A percentile compares a stretch with the other conserved stretches of the same genome.
phyloP scores from a whole-genome alignment of 140 eudicot species.

The Cichorium intybus region DNA sequence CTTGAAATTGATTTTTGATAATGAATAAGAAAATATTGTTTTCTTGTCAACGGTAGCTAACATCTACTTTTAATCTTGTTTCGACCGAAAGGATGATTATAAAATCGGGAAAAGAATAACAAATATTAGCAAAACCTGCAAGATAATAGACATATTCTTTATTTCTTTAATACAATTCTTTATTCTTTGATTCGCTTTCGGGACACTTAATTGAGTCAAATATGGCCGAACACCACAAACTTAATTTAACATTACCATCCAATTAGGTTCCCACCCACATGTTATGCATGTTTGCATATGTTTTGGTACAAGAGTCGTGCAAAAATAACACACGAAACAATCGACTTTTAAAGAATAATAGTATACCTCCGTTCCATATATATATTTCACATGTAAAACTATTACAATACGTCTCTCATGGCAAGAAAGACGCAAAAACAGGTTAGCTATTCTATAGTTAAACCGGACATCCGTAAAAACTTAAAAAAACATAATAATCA shows the following conservation, averaged over 20 bases:
- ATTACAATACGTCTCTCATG: slow-evolving; percentile 25
- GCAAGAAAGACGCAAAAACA: slow-evolving; percentile 31
- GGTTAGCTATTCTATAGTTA: slow-evolving; percentile 28
- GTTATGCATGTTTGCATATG: slow-evolving; percentile 26
- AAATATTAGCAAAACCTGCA: slow-evolving; percentile 17
- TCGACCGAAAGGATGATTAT: slow-evolving; percentile 1
- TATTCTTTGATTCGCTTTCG: slow-evolving; percentile 8
- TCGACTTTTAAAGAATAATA: slow-evolving; percentile 9
- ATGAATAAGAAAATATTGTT: slow-evolving; percentile 13
- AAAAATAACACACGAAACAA: background rate
- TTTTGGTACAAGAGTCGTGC: background rate
- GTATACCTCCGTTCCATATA: slow-evolving; percentile 26
- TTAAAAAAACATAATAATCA: background rate
- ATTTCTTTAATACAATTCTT: background rate
- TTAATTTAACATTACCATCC: background rate
- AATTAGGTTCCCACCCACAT: slow-evolving; percentile 19
- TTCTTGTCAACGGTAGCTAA: slow-evolving; percentile 28
- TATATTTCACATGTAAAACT: slow-evolving; percentile 23
- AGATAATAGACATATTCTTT: slow-evolving; percentile 14
- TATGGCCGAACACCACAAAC: slow-evolving; percentile 21
- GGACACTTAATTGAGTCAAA: slow-evolving; percentile 1
- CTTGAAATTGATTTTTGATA: slow-evolving; percentile 11
- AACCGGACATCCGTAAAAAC: slow-evolving; percentile 28
- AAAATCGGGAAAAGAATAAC: background rate
- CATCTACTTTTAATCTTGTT: slow-evolving; percentile 5